Evolutionary conservation across 176 grass and related monocot species (phyloP).

Genomic region (Ensete glaucum): DNA sequence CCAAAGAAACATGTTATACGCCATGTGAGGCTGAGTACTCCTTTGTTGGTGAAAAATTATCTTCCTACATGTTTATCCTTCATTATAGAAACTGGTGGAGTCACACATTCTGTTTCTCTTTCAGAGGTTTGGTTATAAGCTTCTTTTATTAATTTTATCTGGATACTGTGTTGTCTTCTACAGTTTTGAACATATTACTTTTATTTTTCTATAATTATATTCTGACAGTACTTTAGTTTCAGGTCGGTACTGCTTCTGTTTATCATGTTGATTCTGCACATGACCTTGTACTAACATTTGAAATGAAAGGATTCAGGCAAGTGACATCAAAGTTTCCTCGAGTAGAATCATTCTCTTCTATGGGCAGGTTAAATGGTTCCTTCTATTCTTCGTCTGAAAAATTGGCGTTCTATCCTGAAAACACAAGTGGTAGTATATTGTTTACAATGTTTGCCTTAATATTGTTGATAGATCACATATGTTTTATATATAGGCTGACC

Average conservation of each 20-base stretch:
- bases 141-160: conserved; percentile 9
- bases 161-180: conserved; percentile 21
- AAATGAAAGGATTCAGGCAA: conserved; percentile 60
- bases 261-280: conserved; percentile 77
- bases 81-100: conserved; percentile 71
- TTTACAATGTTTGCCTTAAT: conserved; percentile 11
- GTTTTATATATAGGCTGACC: background rate
- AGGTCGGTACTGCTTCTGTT: conserved; percentile 66
- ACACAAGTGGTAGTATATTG: conserved; percentile 30
- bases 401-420: conserved; percentile 62
- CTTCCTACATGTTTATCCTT: conserved; percentile 67
- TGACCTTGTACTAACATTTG: conserved; percentile 75
- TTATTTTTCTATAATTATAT: conserved; percentile 23
- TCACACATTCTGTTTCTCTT: conserved; percentile 48
- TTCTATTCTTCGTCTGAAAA: conserved; percentile 69
- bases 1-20: conserved; percentile 61
- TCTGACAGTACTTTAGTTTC: conserved; percentile 30
- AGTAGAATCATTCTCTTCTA: conserved; percentile 66
- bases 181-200: background rate
- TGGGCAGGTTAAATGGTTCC: conserved; percentile 53
- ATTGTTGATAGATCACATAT: background rate
- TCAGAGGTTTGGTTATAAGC: conserved; percentile 48
- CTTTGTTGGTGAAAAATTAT: conserved; percentile 87
- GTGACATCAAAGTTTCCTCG: conserved; percentile 61
- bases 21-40: conserved; percentile 65